Base-by-base conservation (phyloP, 306 rosid genomes). In the Sicyos edulis region DNA sequence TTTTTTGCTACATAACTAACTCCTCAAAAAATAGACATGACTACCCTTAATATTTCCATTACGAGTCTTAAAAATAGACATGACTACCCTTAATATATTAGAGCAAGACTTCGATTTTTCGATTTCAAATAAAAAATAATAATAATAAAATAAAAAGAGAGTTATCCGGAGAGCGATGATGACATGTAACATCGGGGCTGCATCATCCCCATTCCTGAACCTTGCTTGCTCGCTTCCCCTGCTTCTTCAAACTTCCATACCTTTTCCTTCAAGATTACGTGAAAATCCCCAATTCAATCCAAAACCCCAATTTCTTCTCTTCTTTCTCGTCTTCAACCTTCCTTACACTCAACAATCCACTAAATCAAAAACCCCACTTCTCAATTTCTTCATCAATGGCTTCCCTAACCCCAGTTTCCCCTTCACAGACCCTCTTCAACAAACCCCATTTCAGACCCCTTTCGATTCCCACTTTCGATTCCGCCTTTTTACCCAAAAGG, bases 331-430 rank as follows among this genome's bases (percentile, higher is more conserved):
- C 6, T 6, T 59, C 13, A 13, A 21, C 21, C 0, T 83, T 81
- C 24, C 89, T 84, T 85, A 76, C 82, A 84, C 92, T 72, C 75
- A 50, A 70, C 77, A 76, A 34, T 42, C 45, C 22, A 47, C 60
- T 26, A 14, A 26, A 26, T 3, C 32, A 1, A 26, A 26, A 26
- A 26, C 58, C 20, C 55, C 6, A 20, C 64, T 15, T n/a, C 69
- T 37, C 16, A 19, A 40, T 55, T 37, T 22, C 56, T 54, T 76
- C 44, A 2, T 6, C 6, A n/a, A 92, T 93, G 99, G 95, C 97
- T 76, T 91, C 96, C 72, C 71, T 82, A 12, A 63, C 75, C 19
- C 78, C 83, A n/a, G 20, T 87, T 37, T 85, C 88, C 61, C 89
- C 87, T 58, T 63, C 86, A 34, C 90, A 83, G 10, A 67, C 87